Percentiles rank a stretch among this genome's conserved stretches.
phyloP scores from a whole-genome alignment of 2,329 filamentous ascomycete genomes.

The Colletotrichum theobromicola region DNA sequence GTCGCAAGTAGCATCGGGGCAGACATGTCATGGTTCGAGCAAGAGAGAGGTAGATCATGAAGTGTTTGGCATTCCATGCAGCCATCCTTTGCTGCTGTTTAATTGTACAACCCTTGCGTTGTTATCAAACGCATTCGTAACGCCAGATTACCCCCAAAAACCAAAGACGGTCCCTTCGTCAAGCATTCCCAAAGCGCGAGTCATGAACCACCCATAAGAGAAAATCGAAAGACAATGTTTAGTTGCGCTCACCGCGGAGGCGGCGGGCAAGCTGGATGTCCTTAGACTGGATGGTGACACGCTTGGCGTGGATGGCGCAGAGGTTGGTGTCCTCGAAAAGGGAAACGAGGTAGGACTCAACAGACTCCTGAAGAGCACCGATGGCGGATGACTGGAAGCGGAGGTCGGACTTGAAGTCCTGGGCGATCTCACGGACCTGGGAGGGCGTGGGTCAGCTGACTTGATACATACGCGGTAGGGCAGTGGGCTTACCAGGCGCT shows the following conservation, averaged over 20 bases:
- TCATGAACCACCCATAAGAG: conserved; percentile 43
- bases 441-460: conserved; percentile 12
- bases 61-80: conserved; percentile 38
- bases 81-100: conserved; percentile 40
- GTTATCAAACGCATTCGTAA: conserved; percentile 44
- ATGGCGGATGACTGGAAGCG: conserved; percentile 99
- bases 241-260: conserved; percentile 93
- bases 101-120: conserved; percentile 49
- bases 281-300: conserved; percentile 97
- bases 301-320: conserved; percentile 98
- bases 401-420: conserved; percentile 94
- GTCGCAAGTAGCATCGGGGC: neutral
- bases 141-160: conserved; percentile 48
- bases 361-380: conserved; percentile 95
- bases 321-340: conserved; percentile 99
- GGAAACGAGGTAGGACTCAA: conserved; percentile 97
- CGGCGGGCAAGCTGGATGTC: conserved; percentile 96
- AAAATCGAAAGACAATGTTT: conserved; percentile 42
- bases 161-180: conserved; percentile 36
- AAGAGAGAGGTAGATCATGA: conserved; percentile 28
- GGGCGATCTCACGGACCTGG: conserved; percentile 88
- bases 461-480: neutral
- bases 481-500: conserved; percentile 73
- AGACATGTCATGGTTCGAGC: neutral
- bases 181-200: conserved; percentile 43